Conservation (phyloP, 176 grass and related monocot genomes). For the Cenchrus americanus region DNA sequence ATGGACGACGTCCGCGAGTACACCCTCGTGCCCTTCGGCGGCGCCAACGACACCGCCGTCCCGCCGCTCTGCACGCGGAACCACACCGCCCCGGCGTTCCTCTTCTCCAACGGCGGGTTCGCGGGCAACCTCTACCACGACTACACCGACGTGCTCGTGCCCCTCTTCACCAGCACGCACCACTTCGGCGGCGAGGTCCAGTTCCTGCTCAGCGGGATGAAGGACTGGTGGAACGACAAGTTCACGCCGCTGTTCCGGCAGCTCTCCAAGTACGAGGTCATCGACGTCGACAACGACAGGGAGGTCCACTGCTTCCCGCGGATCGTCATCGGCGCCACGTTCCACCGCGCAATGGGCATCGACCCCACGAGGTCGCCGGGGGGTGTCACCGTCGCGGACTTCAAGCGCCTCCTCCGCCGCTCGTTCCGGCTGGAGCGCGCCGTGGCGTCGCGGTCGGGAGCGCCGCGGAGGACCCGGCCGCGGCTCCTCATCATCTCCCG, state of each 20-base stretch:
- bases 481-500: slow-evolving; percentile 77
- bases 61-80: slow-evolving; percentile 72
- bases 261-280: slow-evolving; percentile 71
- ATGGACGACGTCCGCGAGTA: slow-evolving; percentile 72
- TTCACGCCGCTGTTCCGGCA: slow-evolving; percentile 70
- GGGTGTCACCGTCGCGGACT: slow-evolving; percentile 56
- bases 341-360: slow-evolving; percentile 79
- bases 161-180: slow-evolving; percentile 70
- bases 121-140: slow-evolving; percentile 93
- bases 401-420: slow-evolving; percentile 69
- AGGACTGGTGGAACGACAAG: slow-evolving; percentile 83
- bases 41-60: slow-evolving; percentile 8
- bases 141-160: slow-evolving; percentile 84
- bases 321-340: slow-evolving; percentile 66
- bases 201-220: slow-evolving; percentile 60
- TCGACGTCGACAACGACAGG: slow-evolving; percentile 71
- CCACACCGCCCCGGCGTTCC: slow-evolving; percentile 67
- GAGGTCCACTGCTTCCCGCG: slow-evolving; percentile 75
- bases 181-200: slow-evolving; percentile 72
- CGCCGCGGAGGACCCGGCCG: slow-evolving; percentile 35
- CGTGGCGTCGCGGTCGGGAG: slow-evolving; percentile 48
- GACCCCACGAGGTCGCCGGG: slow-evolving; percentile 44
- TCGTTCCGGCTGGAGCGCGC: slow-evolving; percentile 69
- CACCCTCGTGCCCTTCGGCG: slow-evolving; percentile 61
- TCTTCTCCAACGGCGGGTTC: slow-evolving; percentile 89